Conservation (phyloP, 2,329 filamentous ascomycete genomes). For the Aspergillus oerlinghausenensis region DNA sequence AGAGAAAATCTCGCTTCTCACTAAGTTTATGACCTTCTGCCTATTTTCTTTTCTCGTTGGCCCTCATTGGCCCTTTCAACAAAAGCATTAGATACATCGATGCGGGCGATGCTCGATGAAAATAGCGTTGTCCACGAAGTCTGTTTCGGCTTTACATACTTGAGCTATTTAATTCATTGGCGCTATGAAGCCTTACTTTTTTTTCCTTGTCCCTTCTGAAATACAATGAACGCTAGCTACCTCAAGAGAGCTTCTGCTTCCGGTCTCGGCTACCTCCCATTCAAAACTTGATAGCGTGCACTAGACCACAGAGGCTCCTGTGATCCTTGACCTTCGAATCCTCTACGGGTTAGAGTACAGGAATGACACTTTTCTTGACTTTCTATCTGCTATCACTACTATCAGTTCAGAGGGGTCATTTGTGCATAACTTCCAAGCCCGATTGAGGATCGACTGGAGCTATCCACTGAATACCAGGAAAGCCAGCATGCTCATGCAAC, state of each 20-base stretch:
- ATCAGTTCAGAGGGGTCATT: too few species aligned
- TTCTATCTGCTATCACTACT: too few species aligned
- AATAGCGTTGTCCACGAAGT: background rate
- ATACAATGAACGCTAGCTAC: background rate
- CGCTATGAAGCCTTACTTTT: background rate
- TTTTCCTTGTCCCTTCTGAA: background rate
- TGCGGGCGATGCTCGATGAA: background rate
- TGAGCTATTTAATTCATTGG: background rate
- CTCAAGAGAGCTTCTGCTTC: background rate
- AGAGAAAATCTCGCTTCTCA: slow-evolving; percentile 44
- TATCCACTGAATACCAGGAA: background rate
- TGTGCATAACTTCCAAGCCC: background rate
- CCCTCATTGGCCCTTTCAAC: background rate
- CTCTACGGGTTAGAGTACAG: background rate
- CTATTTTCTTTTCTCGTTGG: too few species aligned
- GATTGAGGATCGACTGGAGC: background rate
- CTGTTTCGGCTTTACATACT: background rate
- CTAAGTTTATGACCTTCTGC: background rate
- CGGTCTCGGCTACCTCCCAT: background rate
- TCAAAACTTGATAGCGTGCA: background rate
- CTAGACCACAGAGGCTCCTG: background rate
- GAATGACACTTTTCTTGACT: background rate
- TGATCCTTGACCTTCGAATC: background rate
- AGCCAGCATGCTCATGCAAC: background rate
- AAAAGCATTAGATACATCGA: background rate